phyloP scores from a whole-genome alignment of 345 rosid genomes.

The Eutrema japonicum region DNA sequence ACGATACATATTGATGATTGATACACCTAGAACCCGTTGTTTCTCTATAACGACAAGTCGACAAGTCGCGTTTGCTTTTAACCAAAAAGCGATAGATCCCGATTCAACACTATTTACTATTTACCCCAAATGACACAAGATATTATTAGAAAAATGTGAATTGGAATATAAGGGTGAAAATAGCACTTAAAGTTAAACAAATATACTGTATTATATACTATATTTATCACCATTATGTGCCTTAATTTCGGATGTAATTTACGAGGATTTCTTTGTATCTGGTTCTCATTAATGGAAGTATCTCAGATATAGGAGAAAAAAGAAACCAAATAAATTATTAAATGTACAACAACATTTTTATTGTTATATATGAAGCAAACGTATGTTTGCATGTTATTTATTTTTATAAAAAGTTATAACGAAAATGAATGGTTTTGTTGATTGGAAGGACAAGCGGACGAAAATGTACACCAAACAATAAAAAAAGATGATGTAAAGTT shows the following conservation, averaged over 20 bases:
- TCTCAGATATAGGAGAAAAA: neutral
- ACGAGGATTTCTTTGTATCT: neutral
- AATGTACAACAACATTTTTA: neutral
- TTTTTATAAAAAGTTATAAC: too few relatives aligned
- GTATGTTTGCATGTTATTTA: too few relatives aligned
- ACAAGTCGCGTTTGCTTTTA: neutral
- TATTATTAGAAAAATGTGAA: neutral
- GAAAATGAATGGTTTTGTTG: too few relatives aligned
- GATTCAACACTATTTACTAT: neutral
- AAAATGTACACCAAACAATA: too few relatives aligned
- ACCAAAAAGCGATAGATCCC: neutral
- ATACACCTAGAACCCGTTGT: neutral
- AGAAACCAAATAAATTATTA: neutral
- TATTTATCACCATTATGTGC: too few relatives aligned
- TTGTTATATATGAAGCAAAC: neutral
- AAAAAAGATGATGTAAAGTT: too few relatives aligned
- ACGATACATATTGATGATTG: neutral
- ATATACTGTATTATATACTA: too few relatives aligned
- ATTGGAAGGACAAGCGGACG: too few relatives aligned
- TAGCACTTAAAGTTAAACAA: neutral
- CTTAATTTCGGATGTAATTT: neutral
- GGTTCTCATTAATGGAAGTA: constrained; percentile 1
- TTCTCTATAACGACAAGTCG: neutral
- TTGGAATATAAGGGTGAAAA: neutral
- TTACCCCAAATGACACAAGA: neutral